Base-by-base conservation (phyloP, 2,329 filamentous ascomycete genomes). In the Sporothrix variecibatus region DNA sequence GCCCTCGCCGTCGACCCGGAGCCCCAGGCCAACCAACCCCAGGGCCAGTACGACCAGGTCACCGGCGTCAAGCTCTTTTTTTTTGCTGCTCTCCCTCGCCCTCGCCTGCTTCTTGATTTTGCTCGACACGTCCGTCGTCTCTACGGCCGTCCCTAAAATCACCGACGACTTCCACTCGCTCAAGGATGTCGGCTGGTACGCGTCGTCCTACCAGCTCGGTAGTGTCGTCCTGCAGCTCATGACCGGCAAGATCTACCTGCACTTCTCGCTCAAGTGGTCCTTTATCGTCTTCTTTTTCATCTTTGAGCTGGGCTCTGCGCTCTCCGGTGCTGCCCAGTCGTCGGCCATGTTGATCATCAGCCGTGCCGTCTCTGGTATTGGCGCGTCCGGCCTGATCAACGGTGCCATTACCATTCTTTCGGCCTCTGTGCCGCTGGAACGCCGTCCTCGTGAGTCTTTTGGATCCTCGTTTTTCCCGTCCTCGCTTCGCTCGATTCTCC, bases 231-330 rank as follows among this genome's bases (percentile, higher is more conserved):
- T 88, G 2, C 86, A 88, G 72, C 86, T 86, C 1, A 81, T 89
- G 20, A 83, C 85, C 0, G 88, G 87, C 1, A 88, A 85, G 77
- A 73, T 89, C 0, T 89, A 88, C 75, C 84, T 79, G 1, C 79
- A 83, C 38, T 83, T 85, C 67, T 81, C 75, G 20, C 78, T 81
- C 4, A 85, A 86, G 81, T 83, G 81, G 79, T 79, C 82, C 0
- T 85, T 83, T 67, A 76, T 84, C 7, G 69, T 73, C 70, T 84
- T 86, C 60, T 81, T 90, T 38, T 76, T 80, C 49, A 72, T 89
- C 56, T 90, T 91, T 75, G 87, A 90, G 77, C 28, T 89, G 0
- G 89, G 89, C 1, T 88, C 86, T 0, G 76, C 87, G 3, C 79
- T 91, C n/a, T 90, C 88, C 75, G 88, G 81, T 72, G 76, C 83